phyloP scores from a whole-genome alignment of 164 flowering plant genomes.

The Piper betle region DNA sequence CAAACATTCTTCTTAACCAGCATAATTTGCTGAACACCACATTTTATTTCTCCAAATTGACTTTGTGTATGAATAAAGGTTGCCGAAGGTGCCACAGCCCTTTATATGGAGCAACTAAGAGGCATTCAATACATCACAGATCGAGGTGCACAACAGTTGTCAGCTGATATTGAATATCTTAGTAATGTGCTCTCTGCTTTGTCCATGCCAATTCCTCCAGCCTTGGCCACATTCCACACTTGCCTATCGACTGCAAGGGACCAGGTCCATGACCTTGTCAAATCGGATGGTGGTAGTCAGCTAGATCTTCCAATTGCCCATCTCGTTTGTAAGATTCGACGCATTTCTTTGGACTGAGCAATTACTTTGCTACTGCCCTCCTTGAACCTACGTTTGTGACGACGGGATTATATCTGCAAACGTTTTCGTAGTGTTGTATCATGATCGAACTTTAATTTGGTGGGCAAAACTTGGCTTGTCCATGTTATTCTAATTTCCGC shows the following conservation, averaged over 20 bases:
- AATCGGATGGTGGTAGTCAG: conserved; percentile 51
- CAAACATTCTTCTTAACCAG: background rate
- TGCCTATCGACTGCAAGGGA: conserved; percentile 80
- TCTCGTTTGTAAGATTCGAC: conserved; percentile 84
- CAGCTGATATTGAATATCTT: conserved; percentile 89
- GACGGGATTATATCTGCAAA: background rate
- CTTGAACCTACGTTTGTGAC: background rate
- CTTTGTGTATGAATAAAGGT: conserved; percentile 33
- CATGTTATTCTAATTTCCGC: no score
- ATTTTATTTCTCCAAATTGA: background rate
- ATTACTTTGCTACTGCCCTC: background rate
- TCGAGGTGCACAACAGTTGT: conserved; percentile 84
- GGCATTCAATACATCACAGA: conserved; percentile 86
- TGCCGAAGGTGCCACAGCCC: conserved; percentile 93
- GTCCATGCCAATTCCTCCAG: conserved; percentile 76
- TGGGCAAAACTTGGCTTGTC: no score
- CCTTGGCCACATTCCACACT: conserved; percentile 68
- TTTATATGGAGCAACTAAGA: conserved; percentile 83
- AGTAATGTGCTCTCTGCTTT: conserved; percentile 91
- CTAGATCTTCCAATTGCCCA: conserved; percentile 79
- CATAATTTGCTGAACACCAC: background rate
- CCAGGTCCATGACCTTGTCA: conserved; percentile 63
- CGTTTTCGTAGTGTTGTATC: no score
- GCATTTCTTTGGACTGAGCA: conserved; percentile 40
- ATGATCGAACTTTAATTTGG: no score